These are phyloP conservation scores for Magnaporthiopsis incrustans DNA, from an alignment of 2,329 filamentous ascomycete genomes.

Conservation along the genomic window DNA sequence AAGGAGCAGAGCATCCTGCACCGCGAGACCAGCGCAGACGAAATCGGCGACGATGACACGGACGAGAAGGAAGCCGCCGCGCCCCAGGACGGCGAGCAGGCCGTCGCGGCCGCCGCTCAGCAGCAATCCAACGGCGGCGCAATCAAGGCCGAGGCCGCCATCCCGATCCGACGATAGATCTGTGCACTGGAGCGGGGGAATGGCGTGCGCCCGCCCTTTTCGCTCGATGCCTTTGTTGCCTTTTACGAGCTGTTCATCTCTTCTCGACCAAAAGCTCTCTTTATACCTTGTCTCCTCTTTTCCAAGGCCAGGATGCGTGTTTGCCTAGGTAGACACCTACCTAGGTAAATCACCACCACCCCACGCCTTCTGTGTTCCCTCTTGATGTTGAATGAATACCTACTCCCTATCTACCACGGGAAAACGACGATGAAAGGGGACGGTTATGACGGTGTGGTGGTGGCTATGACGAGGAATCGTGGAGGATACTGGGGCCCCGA, in stretches of 20 bases:
- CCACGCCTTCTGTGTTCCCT: background rate
- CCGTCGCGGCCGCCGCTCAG: constrained; percentile 3
- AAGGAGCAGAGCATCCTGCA: constrained; percentile 88
- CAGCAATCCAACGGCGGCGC: background rate
- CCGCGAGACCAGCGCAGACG: constrained; percentile 66
- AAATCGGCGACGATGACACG: constrained; percentile 24
- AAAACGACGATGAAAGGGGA: background rate
- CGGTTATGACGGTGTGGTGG: background rate
- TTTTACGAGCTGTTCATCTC: constrained; percentile 4
- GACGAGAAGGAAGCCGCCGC: constrained; percentile 9
- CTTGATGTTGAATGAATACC: background rate
- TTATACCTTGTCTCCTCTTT: background rate
- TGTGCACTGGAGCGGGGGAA: background rate
- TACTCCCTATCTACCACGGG: background rate
- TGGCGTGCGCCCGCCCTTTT: background rate
- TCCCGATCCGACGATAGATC: constrained; percentile 56
- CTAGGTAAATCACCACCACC: background rate
- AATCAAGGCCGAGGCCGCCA: constrained; percentile 32
- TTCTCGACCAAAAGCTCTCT: background rate
- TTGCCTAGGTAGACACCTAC: too few relatives aligned
- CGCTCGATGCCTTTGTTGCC: background rate
- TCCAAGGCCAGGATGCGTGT: background rate
- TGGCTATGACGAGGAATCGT: background rate
- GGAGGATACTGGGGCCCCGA: background rate
- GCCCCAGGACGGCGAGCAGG: constrained; percentile 2